phyloP scores from a whole-genome alignment of 768 basidiomycete genomes.

The Nidula microcarpa region DNA sequence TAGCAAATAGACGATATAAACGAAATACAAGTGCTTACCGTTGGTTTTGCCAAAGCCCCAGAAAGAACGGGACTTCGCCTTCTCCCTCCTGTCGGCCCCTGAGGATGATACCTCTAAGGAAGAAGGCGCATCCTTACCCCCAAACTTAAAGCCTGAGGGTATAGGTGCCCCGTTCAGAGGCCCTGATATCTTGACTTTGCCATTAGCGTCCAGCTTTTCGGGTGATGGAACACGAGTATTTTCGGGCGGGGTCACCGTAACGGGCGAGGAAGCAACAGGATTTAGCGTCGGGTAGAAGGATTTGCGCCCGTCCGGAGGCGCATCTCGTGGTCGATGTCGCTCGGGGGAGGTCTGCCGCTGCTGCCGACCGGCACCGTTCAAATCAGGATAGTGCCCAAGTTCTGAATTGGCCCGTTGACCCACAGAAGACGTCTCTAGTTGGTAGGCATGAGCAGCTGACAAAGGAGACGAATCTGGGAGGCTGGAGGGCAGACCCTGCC shows the following conservation, averaged over 20 bases:
- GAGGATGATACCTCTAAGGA: conserved; percentile 21
- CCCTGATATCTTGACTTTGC: conserved; percentile 84
- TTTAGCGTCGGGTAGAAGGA: conserved; percentile 62
- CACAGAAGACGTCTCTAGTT: conserved; percentile 30
- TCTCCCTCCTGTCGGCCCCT: conserved; percentile 72
- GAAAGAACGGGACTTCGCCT: conserved; percentile 89
- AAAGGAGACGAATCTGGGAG: conserved; percentile 56
- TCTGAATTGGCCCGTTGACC: conserved; percentile 73
- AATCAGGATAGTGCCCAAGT: conserved; percentile 75
- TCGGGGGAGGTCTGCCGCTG: conserved; percentile 51
- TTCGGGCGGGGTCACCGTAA: conserved; percentile 32
- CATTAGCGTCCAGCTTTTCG: conserved; percentile 49
- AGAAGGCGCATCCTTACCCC: conserved; percentile 59
- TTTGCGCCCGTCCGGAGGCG: conserved; percentile 41
- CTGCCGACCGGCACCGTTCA: conserved; percentile 29
- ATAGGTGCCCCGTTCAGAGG: conserved; percentile 84
- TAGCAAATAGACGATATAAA: conserved; percentile 2
- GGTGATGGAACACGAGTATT: conserved; percentile 52
- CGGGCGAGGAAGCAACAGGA: conserved; percentile 45
- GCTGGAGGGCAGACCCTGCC: conserved; percentile 44
- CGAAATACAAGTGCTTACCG: conserved; percentile 26
- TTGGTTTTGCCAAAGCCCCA: conserved; percentile 84
- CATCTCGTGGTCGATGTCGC: conserved; percentile 45
- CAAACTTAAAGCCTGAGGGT: conserved; percentile 89
- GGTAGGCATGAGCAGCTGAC: conserved; percentile 52